These are phyloP conservation scores for Gossypium davidsonii DNA, from an alignment of 441 rosid species.

Conservation along the genomic window DNA sequence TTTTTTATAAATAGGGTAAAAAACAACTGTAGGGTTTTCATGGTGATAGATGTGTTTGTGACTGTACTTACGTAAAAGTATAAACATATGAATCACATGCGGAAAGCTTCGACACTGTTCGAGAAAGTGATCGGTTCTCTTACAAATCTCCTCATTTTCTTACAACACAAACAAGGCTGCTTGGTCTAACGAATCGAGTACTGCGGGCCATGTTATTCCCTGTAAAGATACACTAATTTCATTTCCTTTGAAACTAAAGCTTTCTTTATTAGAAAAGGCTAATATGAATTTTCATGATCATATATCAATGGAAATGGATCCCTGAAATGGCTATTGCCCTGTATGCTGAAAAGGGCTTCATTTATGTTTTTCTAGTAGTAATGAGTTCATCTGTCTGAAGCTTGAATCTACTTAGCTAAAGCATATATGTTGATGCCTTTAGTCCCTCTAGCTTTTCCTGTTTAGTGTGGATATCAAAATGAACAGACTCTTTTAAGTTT, in stretches of 20 bases:
- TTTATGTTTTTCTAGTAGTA: background rate
- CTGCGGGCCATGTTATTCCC: constrained; percentile 17
- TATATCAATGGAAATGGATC: too few relatives aligned
- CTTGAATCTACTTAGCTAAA: background rate
- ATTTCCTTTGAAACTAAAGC: background rate
- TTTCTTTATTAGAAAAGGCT: too few relatives aligned
- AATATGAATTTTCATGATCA: too few relatives aligned
- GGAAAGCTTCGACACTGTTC: background rate
- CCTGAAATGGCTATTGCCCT: too few relatives aligned
- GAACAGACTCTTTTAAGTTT: too few relatives aligned
- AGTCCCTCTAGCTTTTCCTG: background rate
- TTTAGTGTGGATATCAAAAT: too few relatives aligned
- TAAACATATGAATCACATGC: background rate
- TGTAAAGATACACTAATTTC: constrained; percentile 14
- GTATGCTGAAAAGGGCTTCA: too few relatives aligned
- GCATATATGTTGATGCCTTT: background rate
- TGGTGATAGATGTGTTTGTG: background rate
- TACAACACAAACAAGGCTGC: background rate
- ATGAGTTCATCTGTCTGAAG: too few relatives aligned
- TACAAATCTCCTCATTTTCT: background rate
- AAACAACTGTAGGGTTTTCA: background rate
- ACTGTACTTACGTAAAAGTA: background rate
- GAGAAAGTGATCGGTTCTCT: background rate
- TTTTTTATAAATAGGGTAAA: too few relatives aligned
- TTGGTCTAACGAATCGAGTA: constrained; percentile 12